Evolutionary conservation across 176 grass and related monocot genomes (phyloP).

Genomic region (Carex pumila): DNA sequence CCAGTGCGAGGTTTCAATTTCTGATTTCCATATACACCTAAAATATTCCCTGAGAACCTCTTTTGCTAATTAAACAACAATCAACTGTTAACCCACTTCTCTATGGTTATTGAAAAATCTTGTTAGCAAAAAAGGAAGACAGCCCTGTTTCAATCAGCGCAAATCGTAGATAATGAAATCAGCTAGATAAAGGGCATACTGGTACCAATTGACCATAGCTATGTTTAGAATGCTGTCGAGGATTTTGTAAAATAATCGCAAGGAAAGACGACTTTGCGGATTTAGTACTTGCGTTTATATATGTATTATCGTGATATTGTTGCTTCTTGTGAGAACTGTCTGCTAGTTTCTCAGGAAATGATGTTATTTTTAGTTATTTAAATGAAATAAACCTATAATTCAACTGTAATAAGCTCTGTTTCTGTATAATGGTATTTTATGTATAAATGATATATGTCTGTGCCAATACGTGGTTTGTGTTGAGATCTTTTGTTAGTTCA

Average conservation of each 20-base stretch:
- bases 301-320: not conserved
- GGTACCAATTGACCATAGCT: not conserved
- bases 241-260: not conserved
- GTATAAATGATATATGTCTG: not conserved
- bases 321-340: not conserved
- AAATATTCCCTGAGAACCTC: not conserved
- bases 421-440: not conserved
- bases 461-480: not conserved
- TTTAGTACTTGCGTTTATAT: not conserved
- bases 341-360: not conserved
- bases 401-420: not conserved
- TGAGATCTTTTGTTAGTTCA: not conserved
- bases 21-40: not conserved
- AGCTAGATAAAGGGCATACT: not conserved
- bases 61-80: not conserved
- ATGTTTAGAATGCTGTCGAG: not conserved
- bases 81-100: not conserved
- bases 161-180: not conserved
- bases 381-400: not conserved
- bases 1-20: not conserved
- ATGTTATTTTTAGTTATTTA: not conserved
- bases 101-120: not conserved
- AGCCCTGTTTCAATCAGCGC: not conserved
- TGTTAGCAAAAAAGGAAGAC: not conserved
- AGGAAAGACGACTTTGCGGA: too few relatives aligned